Evolutionary conservation across 768 basidiomycete genomes (phyloP), one percentile per base, ranked within the genome.

Genomic region (Russula foetens): DNA sequence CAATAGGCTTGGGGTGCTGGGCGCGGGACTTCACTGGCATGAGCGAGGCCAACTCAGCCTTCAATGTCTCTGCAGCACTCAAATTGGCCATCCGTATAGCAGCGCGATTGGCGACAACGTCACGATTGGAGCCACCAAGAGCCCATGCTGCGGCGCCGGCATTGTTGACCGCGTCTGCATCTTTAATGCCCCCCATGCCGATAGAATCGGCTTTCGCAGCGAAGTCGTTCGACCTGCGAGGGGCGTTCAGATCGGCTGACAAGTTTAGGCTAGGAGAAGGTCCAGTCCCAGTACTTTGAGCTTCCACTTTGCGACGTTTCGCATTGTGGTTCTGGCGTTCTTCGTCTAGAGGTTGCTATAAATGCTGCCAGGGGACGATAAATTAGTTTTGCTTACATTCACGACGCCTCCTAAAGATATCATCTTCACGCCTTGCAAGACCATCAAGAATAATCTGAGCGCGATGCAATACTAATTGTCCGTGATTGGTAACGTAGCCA

Each of bases 381-480:
- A 38, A 62, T 41, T 39, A 49, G 47, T 41, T 33, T 53, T 33
- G 63, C 65, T 51, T 38, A 96, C 94, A 81, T 84, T 98, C 94
- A 75, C 88, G 88, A 70, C 96, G 81, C 70, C 82, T 84, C 69
- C 87, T 78, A 75, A 99, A 98, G 67, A 99, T 98, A 50, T 93
- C 94, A 75, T 96, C 93, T 76, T 99, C 97, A 70, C 88, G 79
- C 72, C 79, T 81, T n/a, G 96, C 94, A 63, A 99, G 79, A 61
- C 94, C 95, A 73, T 96, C 91, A 72, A 99, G 82, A 69, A 99
- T 97, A 69, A 98, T 85, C 77, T 97, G 89, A 50, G 87, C 91
- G 73, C 95, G 80, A 52, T 82, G 76, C 64, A 98, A 76, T 71
- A 92, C 87, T 72, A 98, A 80, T 68, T 83, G 81, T 59, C 97